phyloP scores from a whole-genome alignment of 495 filamentous ascomycete species.

The Penicillium odoratum region DNA sequence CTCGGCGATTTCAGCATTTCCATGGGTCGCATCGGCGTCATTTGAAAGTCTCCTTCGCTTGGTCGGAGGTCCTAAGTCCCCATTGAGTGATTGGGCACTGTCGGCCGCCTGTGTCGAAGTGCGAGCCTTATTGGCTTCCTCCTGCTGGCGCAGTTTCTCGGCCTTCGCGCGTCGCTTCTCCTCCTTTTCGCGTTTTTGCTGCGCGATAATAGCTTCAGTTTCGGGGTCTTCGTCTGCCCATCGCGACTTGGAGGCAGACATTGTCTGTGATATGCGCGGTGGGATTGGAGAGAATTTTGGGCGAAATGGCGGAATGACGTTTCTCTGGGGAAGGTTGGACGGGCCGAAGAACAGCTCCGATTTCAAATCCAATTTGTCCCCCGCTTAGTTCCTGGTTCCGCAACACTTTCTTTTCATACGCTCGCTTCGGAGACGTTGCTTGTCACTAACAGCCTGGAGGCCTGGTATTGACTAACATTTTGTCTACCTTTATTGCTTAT shows the following conservation, averaged over 20 bases:
- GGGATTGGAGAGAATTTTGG: conserved; percentile 8
- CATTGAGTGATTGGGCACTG: conserved; percentile 20
- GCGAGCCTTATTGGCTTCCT: conserved; percentile 51
- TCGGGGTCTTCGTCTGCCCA: conserved; percentile 79
- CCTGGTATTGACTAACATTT: neutral
- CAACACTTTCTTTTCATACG: conserved; percentile 5
- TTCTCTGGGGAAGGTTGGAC: conserved; percentile 21
- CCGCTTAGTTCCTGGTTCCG: conserved; percentile 20
- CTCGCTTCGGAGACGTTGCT: neutral
- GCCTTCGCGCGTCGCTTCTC: conserved; percentile 82
- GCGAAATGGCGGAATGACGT: conserved; percentile 33
- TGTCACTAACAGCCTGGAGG: neutral
- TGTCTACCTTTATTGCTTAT: neutral
- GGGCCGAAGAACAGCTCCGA: conserved; percentile 29
- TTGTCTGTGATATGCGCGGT: conserved; percentile 28
- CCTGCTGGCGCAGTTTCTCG: conserved; percentile 75
- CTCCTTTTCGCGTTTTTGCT: conserved; percentile 83
- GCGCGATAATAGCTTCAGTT: conserved; percentile 68
- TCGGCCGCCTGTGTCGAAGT: conserved; percentile 19
- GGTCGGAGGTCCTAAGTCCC: conserved; percentile 33
- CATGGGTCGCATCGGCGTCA: conserved; percentile 32
- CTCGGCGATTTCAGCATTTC: conserved; percentile 31
- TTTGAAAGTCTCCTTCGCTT: conserved; percentile 52
- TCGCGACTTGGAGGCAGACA: conserved; percentile 72
- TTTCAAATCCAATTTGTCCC: conserved; percentile 43